Conservation (phyloP, 192 early-diverging fungal genomes). For the Linnemannia schmuckeri region DNA sequence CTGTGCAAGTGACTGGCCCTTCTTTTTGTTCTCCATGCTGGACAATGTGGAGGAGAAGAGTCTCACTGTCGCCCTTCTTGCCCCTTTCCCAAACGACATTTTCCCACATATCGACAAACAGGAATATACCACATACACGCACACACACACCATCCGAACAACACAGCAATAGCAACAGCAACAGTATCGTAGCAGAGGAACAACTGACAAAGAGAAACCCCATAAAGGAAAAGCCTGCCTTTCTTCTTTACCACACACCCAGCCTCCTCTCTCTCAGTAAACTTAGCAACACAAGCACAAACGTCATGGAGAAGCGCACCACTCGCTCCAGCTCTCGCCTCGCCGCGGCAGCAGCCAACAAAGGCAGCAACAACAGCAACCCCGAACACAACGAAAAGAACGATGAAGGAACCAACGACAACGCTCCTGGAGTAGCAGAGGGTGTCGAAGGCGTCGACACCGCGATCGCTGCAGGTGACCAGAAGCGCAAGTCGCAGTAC, state of each 20-base stretch:
- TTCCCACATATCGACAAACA: no score
- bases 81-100: no score
- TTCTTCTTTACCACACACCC: background rate
- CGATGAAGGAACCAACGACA: slow-evolving; percentile 28
- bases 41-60: no score
- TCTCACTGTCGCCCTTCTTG: no score
- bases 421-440: background rate
- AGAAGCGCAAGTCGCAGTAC: slow-evolving; percentile 55
- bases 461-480: background rate
- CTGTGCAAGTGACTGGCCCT: no score
- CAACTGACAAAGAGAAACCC: background rate
- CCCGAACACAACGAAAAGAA: slow-evolving; percentile 33
- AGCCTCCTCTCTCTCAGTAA: background rate
- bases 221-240: background rate
- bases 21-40: no score
- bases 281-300: background rate
- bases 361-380: background rate
- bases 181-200: background rate
- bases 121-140: background rate
- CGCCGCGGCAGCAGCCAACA: slow-evolving; percentile 22
- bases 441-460: background rate
- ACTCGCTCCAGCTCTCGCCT: slow-evolving; percentile 42
- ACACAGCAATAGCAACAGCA: background rate
- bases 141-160: background rate
- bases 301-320: slow-evolving; percentile 42